Conservation (phyloP, 139 green algal genomes). For the Pseudopediastrum boryanum region DNA sequence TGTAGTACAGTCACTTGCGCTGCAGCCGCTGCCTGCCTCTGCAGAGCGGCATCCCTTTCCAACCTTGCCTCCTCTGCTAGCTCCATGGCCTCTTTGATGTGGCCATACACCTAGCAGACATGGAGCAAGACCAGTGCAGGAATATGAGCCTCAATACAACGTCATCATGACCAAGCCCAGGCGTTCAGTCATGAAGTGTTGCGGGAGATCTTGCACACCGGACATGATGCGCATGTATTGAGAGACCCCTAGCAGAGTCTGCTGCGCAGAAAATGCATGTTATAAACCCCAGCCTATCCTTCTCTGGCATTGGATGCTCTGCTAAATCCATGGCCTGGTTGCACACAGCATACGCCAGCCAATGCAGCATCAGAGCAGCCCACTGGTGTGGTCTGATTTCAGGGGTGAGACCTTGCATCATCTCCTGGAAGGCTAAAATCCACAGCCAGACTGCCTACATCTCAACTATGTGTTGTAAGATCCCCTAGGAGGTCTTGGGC, state of each 20-base stretch:
- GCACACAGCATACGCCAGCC: no score
- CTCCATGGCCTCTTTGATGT: constrained; percentile 62
- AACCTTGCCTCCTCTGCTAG: constrained; percentile 56
- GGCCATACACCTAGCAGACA: constrained; percentile 50
- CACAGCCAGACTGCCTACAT: no score
- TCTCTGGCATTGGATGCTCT: no score
- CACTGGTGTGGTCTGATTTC: no score
- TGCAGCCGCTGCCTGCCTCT: constrained; percentile 28
- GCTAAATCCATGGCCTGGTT: no score
- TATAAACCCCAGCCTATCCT: background rate
- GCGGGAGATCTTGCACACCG: background rate
- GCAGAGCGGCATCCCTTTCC: constrained; percentile 40
- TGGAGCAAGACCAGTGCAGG: background rate
- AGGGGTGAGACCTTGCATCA: no score
- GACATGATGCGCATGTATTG: background rate
- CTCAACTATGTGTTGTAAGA: no score
- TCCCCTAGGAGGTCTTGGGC: no score
- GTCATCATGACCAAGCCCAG: background rate
- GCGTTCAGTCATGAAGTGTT: background rate
- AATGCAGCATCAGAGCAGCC: no score
- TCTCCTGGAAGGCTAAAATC: no score
- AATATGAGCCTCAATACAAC: background rate
- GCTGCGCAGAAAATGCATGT: background rate
- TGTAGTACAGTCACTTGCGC: constrained; percentile 2
- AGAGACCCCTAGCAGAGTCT: background rate